Evolutionary conservation across 2,329 filamentous ascomycete genomes (phyloP).

Genomic region (Alternaria hordeiaustralica): DNA sequence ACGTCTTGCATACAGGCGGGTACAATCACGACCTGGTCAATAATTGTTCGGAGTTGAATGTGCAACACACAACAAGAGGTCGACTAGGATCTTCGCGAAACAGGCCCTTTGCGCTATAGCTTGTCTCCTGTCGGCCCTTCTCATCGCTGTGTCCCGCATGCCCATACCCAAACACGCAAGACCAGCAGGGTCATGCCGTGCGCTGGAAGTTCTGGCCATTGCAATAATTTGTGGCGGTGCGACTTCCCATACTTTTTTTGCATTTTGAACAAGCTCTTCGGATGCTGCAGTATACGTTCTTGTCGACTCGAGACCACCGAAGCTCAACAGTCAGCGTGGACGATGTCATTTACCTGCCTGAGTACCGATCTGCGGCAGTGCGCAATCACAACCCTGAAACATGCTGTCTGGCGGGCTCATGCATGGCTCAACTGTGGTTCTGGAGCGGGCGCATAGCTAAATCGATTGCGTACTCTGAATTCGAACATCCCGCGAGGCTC

Average conservation of each 20-base stretch:
- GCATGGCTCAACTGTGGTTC: conserved; percentile 5
- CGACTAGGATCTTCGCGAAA: conserved; percentile 34
- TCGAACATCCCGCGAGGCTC: conserved; percentile 17
- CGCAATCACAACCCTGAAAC: background rate
- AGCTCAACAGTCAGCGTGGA: background rate
- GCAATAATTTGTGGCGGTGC: conserved; percentile 33
- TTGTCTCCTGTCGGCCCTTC: conserved; percentile 18
- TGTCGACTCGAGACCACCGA: background rate
- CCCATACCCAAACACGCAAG: conserved; percentile 4
- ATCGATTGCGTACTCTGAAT: conserved; percentile 32
- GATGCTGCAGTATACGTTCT: background rate
- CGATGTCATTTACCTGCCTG: conserved; percentile 1
- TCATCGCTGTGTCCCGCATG: conserved; percentile 13
- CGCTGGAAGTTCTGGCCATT: conserved; percentile 25
- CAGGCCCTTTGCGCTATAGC: conserved; percentile 22
- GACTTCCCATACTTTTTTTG: conserved; percentile 19
- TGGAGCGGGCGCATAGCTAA: conserved; percentile 12
- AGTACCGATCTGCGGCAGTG: conserved; percentile 12
- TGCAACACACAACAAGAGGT: conserved; percentile 4
- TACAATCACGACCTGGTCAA: conserved; percentile 21
- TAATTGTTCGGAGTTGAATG: conserved; percentile 15
- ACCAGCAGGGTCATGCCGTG: conserved; percentile 29
- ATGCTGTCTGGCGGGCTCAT: conserved; percentile 4
- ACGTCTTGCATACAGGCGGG: conserved; percentile 26
- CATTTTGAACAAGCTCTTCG: conserved; percentile 18